Base-by-base conservation (phyloP, 306 rosid species). In the Quercus robur region DNA sequence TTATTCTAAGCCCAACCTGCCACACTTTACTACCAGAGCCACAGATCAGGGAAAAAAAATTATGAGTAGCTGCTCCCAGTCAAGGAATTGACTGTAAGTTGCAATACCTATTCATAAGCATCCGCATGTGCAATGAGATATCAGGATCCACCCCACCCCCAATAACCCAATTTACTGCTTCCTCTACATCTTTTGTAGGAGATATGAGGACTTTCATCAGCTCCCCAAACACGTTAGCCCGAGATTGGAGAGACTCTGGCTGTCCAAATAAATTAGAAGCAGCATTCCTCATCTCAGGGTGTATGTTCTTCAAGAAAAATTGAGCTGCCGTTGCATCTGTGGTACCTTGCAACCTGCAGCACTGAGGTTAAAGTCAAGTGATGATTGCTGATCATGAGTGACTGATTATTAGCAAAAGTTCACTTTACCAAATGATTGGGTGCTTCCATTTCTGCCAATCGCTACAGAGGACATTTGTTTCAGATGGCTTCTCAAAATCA, bases 181-280 rank as follows among this genome's bases (percentile, higher is more conserved):
- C 93, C 82, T 95, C 91, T 3, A 95, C 90, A 63, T 87, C 94
- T 78, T 87, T 82, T 49, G 98, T 83, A 78, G 99, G 99, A 75
- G 93, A 85, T 80, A 95, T 86, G 78, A 95, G 98, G 81, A 87
- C 85, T 79, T 92, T 95, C 98, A 95, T 86, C 75, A 95, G 90
- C 88, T 95, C 98, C 83, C 98, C 99, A 85, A 90, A 95, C 44
- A 93, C 96, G 76, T 95, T 95, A 17, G 98, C 93, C 62, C 90
- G 91, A 49, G 92, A 89, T 71, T 88, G 85, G 70, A 88, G 89
- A 74, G 30, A 74, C 52, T 91, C 88, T 28, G 93, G 88, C 75
- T 83, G 84, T 61, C 99, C 98, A 91, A 95, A 93, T 81, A 95
- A 86, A 85, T 80, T 75, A 77, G 86, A 83, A 77, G 97, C 99